Percentiles rank a stretch among this genome's conserved stretches.
Evolutionary conservation across 805 yeast genomes (phyloP).

Genomic region (Wickerhamiella qilinensis): DNA sequence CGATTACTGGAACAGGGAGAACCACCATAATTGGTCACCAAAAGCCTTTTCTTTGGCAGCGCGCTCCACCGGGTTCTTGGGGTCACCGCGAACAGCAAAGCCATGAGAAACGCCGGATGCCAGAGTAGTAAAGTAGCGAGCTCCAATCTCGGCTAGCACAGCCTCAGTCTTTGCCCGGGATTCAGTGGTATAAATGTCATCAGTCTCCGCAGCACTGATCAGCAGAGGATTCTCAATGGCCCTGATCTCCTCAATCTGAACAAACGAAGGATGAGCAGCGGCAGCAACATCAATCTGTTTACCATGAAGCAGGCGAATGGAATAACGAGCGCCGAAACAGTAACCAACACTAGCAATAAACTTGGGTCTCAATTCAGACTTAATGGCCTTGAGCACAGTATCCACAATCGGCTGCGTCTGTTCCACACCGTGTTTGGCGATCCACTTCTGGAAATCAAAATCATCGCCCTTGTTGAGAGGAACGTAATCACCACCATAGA

Average conservation of each 20-base stretch:
- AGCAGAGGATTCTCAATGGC: constrained; percentile 45
- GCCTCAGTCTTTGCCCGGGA: constrained; percentile 46
- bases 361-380: constrained; percentile 28
- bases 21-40: constrained; percentile 23
- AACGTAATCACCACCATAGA: constrained; percentile 40
- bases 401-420: constrained; percentile 33
- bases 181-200: constrained; percentile 45
- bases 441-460: constrained; percentile 31
- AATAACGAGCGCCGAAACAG: constrained; percentile 73
- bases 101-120: constrained; percentile 61
- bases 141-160: constrained; percentile 35
- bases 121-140: constrained; percentile 43
- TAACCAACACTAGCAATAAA: constrained; percentile 31
- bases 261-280: constrained; percentile 71
- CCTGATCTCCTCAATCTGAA: constrained; percentile 46
- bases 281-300: constrained; percentile 40
- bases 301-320: constrained; percentile 33
- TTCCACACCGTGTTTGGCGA: constrained; percentile 34
- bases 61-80: constrained; percentile 30
- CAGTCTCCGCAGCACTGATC: constrained; percentile 63
- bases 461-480: constrained; percentile 16
- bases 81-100: constrained; percentile 65
- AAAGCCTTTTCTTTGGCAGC: constrained; percentile 58
- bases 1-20: too few species aligned
- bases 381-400: constrained; percentile 31